Conservation (phyloP, 1,284 basidiomycete species). For the Agroathelia rolfsii region DNA sequence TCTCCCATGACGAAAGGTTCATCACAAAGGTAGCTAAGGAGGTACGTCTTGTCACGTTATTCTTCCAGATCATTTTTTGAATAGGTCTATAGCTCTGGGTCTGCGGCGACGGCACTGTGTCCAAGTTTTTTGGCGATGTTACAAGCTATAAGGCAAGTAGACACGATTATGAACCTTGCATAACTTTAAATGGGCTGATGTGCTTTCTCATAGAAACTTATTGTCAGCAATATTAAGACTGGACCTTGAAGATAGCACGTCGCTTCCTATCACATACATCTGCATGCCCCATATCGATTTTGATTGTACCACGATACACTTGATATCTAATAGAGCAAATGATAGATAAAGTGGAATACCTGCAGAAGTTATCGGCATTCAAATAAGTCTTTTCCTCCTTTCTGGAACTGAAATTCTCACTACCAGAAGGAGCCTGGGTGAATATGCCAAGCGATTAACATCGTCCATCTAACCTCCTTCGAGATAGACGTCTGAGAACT, state of each 20-base stretch:
- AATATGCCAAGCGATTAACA: too few species aligned
- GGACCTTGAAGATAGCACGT: constrained; percentile 31
- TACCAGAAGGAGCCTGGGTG: too few species aligned
- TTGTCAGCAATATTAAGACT: constrained; percentile 71
- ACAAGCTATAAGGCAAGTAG: constrained; percentile 77
- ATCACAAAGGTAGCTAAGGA: constrained; percentile 78
- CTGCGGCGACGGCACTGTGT: constrained; percentile 76
- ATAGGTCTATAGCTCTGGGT: constrained; percentile 65
- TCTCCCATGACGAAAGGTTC: constrained; percentile 91
- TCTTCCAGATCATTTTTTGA: constrained; percentile 1
- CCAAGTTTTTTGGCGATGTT: constrained; percentile 86
- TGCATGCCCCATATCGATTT: constrained; percentile 8
- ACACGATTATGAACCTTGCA: too few species aligned
- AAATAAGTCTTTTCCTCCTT: neutral
- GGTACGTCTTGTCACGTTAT: constrained; percentile 27
- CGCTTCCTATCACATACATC: neutral
- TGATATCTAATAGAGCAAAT: too few species aligned
- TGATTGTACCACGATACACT: constrained; percentile 15
- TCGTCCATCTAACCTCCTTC: too few species aligned
- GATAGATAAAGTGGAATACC: constrained; percentile 17
- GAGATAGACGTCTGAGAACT: too few species aligned
- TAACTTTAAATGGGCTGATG: too few species aligned
- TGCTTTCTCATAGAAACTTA: constrained; percentile 44
- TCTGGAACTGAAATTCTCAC: too few species aligned
- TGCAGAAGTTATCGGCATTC: constrained; percentile 6